A percentile compares a stretch with the other conserved stretches of the same genome.
phyloP scores from a whole-genome alignment of 495 filamentous ascomycete genomes.

The Aspergillus ellipticus region DNA sequence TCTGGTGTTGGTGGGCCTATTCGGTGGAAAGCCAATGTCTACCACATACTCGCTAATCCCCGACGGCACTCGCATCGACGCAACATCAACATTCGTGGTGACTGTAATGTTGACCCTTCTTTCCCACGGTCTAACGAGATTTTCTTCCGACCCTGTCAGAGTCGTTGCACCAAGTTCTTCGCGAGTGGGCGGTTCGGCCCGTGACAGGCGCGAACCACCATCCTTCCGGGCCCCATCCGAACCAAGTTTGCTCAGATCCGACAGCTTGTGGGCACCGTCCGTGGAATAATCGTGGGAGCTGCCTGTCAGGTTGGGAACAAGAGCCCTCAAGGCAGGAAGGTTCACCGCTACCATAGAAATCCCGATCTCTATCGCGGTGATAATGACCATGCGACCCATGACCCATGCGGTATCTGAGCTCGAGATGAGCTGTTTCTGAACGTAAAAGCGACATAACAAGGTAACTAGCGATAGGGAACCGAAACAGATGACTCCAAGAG shows the following conservation, averaged over 20 bases:
- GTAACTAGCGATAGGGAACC: conserved; percentile 1
- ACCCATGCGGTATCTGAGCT: conserved; percentile 22
- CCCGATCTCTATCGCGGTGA: conserved; percentile 26
- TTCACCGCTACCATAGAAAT: conserved; percentile 30
- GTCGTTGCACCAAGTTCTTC: background rate
- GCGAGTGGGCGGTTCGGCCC: background rate
- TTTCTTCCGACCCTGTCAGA: background rate
- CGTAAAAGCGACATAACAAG: conserved; percentile 15
- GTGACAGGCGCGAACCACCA: background rate
- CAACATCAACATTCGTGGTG: conserved; percentile 1
- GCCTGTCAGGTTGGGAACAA: conserved; percentile 9
- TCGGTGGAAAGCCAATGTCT: background rate
- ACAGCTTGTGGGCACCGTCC: background rate
- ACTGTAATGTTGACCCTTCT: background rate
- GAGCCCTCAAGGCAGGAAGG: conserved; percentile 19
- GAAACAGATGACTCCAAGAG: conserved; percentile 7
- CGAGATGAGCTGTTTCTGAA: conserved; percentile 18
- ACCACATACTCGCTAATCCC: background rate
- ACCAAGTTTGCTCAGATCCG: background rate
- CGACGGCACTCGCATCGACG: background rate
- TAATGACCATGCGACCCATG: conserved; percentile 31
- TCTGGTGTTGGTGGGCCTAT: background rate
- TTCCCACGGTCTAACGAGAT: background rate
- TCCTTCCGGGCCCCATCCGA: background rate
- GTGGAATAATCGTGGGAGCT: background rate